These are phyloP conservation scores for Penicillium sp. DNA, from an alignment of 2,329 filamentous ascomycete genomes.

Conservation along the genomic window DNA sequence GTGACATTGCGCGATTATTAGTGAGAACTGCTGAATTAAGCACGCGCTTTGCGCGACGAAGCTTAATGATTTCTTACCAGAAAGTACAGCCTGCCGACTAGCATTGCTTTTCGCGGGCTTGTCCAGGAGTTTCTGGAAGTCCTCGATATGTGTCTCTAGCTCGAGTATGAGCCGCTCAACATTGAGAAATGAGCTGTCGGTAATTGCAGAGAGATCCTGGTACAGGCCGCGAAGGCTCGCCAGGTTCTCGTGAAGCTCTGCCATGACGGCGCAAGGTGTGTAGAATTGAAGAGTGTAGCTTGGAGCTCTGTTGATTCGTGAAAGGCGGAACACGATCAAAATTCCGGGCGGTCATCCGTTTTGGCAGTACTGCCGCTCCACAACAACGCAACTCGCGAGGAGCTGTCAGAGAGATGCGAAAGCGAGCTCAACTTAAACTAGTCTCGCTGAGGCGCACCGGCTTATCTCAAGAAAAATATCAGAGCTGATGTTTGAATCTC, in stretches of 20 bases:
- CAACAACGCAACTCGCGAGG: conserved; percentile 2
- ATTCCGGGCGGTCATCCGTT: conserved; percentile 24
- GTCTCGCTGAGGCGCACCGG: conserved; percentile 2
- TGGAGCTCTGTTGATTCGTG: conserved; percentile 26
- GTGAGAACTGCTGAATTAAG: conserved; percentile 8
- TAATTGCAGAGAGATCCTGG: conserved; percentile 72
- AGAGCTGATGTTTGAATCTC: neutral
- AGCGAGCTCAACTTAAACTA: neutral
- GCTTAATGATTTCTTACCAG: conserved; percentile 46
- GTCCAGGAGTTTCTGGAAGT: conserved; percentile 66
- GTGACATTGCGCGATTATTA: conserved; percentile 11
- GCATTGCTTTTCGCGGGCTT: conserved; percentile 67
- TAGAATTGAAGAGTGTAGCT: conserved; percentile 19
- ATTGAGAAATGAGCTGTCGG: conserved; percentile 63
- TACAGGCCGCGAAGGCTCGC: conserved; percentile 78
- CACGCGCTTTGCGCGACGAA: neutral
- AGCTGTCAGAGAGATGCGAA: neutral
- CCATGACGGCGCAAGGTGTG: conserved; percentile 25
- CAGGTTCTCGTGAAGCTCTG: conserved; percentile 62
- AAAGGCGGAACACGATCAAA: conserved; percentile 35
- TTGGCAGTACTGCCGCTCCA: conserved; percentile 11
- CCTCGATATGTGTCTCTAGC: conserved; percentile 60
- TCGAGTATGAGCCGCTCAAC: conserved; percentile 61
- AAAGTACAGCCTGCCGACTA: conserved; percentile 65
- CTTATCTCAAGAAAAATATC: neutral